Conservation (phyloP, 2,329 filamentous ascomycete species). For the Polychaeton citri region DNA sequence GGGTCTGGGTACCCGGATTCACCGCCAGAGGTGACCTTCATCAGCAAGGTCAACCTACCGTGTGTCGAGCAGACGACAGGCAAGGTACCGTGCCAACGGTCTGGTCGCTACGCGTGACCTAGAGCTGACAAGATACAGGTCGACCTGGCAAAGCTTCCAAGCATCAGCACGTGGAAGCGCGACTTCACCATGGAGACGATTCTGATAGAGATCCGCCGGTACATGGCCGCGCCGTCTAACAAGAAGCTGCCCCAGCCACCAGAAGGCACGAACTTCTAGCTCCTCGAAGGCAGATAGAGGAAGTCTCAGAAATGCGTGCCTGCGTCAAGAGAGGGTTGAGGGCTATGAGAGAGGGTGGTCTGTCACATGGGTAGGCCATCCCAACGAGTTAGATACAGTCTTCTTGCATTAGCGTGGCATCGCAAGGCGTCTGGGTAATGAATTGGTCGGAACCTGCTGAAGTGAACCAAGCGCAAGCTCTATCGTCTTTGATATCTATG, state of each 20-base stretch:
- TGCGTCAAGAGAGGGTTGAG: too few relatives aligned
- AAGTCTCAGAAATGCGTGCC: too few relatives aligned
- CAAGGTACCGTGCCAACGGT: slow-evolving; percentile 35
- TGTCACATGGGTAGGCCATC: too few relatives aligned
- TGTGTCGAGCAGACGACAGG: slow-evolving; percentile 75
- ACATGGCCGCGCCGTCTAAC: slow-evolving; percentile 81
- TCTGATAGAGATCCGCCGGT: slow-evolving; percentile 71
- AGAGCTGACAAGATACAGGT: slow-evolving; percentile 38
- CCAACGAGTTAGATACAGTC: too few relatives aligned
- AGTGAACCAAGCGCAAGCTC: too few relatives aligned
- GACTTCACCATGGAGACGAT: slow-evolving; percentile 94
- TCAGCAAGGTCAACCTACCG: slow-evolving; percentile 91
- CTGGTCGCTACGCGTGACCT: too few relatives aligned
- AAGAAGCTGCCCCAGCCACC: slow-evolving; percentile 93
- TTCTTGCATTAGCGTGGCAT: neutral
- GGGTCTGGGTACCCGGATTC: slow-evolving; percentile 76
- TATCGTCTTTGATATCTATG: too few relatives aligned
- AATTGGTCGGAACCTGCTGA: too few relatives aligned
- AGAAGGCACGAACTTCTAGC: slow-evolving; percentile 57
- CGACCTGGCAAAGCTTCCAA: slow-evolving; percentile 70
- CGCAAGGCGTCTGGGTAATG: neutral
- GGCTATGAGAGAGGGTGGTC: too few relatives aligned
- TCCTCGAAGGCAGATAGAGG: too few relatives aligned
- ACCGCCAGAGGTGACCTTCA: slow-evolving; percentile 82
- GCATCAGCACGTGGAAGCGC: slow-evolving; percentile 78